phyloP scores from a whole-genome alignment of 1,284 basidiomycete species.

The Ceratorhiza oryzae-sativae region DNA sequence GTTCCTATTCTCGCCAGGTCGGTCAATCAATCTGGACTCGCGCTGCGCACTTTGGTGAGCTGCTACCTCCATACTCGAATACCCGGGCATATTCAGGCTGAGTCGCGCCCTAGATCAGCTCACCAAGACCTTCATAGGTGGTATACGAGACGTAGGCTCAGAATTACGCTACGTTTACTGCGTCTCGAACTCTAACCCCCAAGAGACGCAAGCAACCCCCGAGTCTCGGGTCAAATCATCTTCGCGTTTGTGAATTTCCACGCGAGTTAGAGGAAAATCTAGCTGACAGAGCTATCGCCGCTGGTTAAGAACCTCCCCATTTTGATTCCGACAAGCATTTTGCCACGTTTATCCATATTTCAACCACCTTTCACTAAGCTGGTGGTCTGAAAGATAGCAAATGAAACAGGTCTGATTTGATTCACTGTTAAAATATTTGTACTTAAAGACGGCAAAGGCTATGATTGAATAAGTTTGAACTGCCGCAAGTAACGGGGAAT shows the following conservation, averaged over 20 bases:
- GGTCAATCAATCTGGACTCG: constrained; percentile 6
- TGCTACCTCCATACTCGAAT: constrained; percentile 7
- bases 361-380: not conserved
- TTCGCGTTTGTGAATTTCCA: constrained; percentile 38
- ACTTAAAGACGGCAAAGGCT: not conserved
- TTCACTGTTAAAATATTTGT: not conserved
- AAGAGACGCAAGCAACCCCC: not conserved
- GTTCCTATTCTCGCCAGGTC: not conserved
- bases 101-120: constrained; percentile 11
- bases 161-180: not conserved
- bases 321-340: no score
- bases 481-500: not conserved
- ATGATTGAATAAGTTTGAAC: not conserved
- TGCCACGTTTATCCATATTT: no score
- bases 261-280: constrained; percentile 44
- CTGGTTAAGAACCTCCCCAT: no score
- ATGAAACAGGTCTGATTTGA: not conserved
- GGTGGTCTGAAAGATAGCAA: not conserved
- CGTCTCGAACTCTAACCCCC: constrained; percentile 21
- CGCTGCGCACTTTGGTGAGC: constrained; percentile 9
- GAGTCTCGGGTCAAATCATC: not conserved
- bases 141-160: constrained; percentile 7
- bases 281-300: not conserved
- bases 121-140: not conserved
- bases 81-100: not conserved